Evolutionary conservation across 78 protist species (phyloP).

Genomic region (Monosiga brevicollis): DNA sequence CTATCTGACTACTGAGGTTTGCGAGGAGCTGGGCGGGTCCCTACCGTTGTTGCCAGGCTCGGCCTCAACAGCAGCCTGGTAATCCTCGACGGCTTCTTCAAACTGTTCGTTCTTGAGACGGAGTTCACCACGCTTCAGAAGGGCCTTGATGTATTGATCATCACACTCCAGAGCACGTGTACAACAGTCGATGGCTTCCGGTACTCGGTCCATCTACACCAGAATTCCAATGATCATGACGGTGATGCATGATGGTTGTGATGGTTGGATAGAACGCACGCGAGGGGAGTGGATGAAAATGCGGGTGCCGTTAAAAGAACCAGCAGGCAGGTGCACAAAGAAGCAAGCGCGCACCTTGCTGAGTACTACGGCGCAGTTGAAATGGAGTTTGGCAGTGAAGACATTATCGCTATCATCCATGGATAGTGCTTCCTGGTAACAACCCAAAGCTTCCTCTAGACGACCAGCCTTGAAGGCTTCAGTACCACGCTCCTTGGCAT

Average conservation of each 20-base stretch:
- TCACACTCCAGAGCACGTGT: neutral
- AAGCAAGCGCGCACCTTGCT: too few relatives aligned
- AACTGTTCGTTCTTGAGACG: neutral
- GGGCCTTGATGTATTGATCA: neutral
- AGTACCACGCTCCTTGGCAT: too few relatives aligned
- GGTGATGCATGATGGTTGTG: too few relatives aligned
- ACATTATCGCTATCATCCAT: neutral
- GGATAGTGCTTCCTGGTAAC: constrained; percentile 12
- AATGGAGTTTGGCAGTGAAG: neutral
- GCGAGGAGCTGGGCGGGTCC: too few relatives aligned
- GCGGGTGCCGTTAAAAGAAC: too few relatives aligned
- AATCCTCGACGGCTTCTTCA: neutral
- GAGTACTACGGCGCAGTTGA: constrained; percentile 28
- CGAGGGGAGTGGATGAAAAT: too few relatives aligned
- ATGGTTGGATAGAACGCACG: too few relatives aligned
- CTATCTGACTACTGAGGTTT: too few relatives aligned
- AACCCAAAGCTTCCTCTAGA: neutral
- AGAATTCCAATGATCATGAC: too few relatives aligned
- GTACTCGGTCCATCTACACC: neutral
- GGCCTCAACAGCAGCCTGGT: neutral
- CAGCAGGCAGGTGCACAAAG: too few relatives aligned
- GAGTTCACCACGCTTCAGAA: neutral
- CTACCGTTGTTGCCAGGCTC: neutral
- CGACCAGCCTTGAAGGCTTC: too few relatives aligned
- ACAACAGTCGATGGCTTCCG: neutral